phyloP scores from a whole-genome alignment of 73 alveolate species.

The Vitrella brassicaformis region DNA sequence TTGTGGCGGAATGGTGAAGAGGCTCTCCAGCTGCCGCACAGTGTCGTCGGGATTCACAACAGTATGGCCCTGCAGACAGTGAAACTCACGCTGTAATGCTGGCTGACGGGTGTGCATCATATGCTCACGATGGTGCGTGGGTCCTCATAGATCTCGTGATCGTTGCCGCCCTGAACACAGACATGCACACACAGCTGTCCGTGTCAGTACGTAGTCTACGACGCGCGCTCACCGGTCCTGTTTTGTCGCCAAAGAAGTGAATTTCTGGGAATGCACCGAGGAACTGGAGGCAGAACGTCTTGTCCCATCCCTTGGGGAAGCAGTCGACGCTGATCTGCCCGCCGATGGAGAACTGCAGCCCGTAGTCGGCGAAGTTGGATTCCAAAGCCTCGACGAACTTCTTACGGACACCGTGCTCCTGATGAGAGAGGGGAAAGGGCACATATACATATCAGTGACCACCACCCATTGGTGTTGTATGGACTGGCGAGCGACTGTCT shows the following conservation, averaged over 20 bases:
- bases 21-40: background rate
- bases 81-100: no score
- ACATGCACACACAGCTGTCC: background rate
- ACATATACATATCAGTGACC: no score
- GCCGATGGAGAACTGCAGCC: slow-evolving; percentile 70
- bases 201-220: background rate
- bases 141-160: slow-evolving; percentile 64
- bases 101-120: no score
- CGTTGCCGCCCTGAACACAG: slow-evolving; percentile 75
- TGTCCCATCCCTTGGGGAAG: slow-evolving; percentile 76
- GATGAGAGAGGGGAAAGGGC: no score
- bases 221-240: background rate
- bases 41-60: background rate
- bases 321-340: slow-evolving; percentile 57
- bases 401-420: slow-evolving; percentile 21
- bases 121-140: slow-evolving; percentile 15
- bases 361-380: slow-evolving; percentile 54
- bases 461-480: no score
- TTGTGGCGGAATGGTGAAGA: no score
- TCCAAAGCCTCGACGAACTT: slow-evolving; percentile 44
- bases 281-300: slow-evolving; percentile 68
- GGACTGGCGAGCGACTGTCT: no score
- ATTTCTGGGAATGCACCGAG: slow-evolving; percentile 28
- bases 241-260: slow-evolving; percentile 79
- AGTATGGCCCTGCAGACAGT: no score